These are phyloP conservation scores for Jackrogersella multiformis DNA, from an alignment of 495 filamentous ascomycete genomes.

Conservation along the genomic window DNA sequence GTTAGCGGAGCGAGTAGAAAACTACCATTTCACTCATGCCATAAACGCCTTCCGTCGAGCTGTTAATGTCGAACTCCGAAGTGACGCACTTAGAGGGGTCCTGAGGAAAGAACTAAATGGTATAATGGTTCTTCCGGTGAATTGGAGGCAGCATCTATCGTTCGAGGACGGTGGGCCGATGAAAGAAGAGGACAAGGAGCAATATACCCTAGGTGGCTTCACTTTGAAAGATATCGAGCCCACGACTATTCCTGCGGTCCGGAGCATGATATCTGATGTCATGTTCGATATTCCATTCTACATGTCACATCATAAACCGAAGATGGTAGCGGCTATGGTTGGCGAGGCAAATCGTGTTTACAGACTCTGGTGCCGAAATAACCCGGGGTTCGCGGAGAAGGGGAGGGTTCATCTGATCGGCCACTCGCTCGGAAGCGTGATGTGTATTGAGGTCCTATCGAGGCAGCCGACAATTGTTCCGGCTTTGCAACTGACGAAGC, in stretches of 20 bases:
- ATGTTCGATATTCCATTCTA: conserved; percentile 99
- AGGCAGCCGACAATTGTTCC: conserved; percentile 77
- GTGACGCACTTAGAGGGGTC: conserved; percentile 73
- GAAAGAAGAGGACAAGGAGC: conserved; percentile 58
- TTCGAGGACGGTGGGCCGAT: conserved; percentile 77
- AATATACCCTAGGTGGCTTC: conserved; percentile 70
- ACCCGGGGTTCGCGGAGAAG: conserved; percentile 79
- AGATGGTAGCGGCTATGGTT: conserved; percentile 92
- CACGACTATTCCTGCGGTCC: conserved; percentile 85
- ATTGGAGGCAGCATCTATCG: conserved; percentile 88
- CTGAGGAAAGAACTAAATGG: conserved; percentile 72
- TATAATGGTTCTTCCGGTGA: conserved; percentile 69
- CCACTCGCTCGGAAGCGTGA: conserved; percentile 91
- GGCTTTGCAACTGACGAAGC: conserved; percentile 60
- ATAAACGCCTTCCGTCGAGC: conserved; percentile 90
- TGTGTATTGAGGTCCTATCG: conserved; percentile 90
- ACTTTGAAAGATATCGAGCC: conserved; percentile 90
- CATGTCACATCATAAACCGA: conserved; percentile 91
- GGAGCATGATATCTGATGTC: conserved; percentile 91
- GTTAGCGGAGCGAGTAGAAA: conserved; percentile 93
- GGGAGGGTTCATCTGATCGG: conserved; percentile 92
- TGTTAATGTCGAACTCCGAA: conserved; percentile 84
- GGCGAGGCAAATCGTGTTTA: conserved; percentile 93
- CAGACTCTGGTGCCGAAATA: conserved; percentile 90
- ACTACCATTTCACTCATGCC: conserved; percentile 94